Conservation (phyloP, 1,139 yeast genomes). For the Trichomonascaceae sp. region DNA sequence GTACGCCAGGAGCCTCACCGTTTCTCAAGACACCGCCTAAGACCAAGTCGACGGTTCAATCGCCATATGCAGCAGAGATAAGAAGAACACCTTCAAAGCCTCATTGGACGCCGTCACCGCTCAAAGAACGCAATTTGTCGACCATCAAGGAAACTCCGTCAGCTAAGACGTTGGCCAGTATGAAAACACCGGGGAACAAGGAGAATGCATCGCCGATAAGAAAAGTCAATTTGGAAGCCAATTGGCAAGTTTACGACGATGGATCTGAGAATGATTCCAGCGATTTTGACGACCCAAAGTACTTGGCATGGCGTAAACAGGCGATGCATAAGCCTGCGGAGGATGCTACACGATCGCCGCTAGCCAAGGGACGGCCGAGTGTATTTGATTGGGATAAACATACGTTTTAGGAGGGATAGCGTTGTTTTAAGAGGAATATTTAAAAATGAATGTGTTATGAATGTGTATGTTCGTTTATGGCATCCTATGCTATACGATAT, state of each 20-base stretch:
- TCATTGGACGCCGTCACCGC: not conserved
- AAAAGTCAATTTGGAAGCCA: not conserved
- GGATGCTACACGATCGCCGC: constrained; percentile 1
- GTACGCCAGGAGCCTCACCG: not conserved
- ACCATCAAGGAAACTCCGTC: not conserved
- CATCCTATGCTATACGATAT: too few species aligned
- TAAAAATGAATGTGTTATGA: not conserved
- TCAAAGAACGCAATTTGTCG: not conserved
- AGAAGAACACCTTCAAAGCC: not conserved
- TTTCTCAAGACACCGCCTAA: not conserved
- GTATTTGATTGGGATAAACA: constrained; percentile 30
- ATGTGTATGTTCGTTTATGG: not conserved
- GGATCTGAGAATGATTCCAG: constrained; percentile 25
- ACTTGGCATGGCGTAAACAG: constrained; percentile 21
- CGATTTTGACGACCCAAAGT: constrained; percentile 17
- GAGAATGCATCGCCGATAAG: not conserved
- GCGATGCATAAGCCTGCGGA: constrained; percentile 17
- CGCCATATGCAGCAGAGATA: not conserved
- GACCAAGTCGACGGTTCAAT: not conserved
- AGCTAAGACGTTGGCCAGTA: constrained; percentile 5
- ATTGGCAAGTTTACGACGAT: constrained; percentile 24
- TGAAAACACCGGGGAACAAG: constrained; percentile 15
- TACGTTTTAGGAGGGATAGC: constrained; percentile 17
- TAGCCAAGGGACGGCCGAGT: constrained; percentile 17
- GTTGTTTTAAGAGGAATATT: not conserved